A percentile compares a stretch with the other conserved stretches of the same genome.
Conservation (phyloP, 2,329 filamentous ascomycete species). For the Pseudogymnoascus sp. region DNA sequence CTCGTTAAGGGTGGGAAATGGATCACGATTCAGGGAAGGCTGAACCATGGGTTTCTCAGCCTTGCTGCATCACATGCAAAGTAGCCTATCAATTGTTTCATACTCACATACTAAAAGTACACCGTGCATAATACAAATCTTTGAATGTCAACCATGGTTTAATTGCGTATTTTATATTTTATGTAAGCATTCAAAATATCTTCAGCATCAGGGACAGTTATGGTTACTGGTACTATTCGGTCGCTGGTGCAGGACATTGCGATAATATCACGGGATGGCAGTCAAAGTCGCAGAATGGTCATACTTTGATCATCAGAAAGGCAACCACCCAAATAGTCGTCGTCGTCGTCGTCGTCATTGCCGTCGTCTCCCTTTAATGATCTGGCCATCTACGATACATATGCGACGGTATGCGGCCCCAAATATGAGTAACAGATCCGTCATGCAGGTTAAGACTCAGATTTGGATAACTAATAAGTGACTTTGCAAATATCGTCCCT, state of each 20-base stretch:
- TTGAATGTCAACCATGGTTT: background rate
- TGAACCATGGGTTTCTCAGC: background rate
- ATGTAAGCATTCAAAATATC: background rate
- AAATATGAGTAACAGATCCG: background rate
- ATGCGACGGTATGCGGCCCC: background rate
- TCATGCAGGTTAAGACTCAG: background rate
- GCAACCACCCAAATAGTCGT: background rate
- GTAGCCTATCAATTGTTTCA: background rate
- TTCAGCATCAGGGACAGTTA: background rate
- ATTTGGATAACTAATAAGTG: background rate
- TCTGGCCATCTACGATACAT: background rate
- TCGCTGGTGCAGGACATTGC: background rate
- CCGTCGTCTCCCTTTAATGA: background rate
- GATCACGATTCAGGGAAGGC: background rate
- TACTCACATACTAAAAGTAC: background rate
- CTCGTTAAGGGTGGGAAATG: constrained; percentile 7
- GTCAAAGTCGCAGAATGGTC: background rate
- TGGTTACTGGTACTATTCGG: background rate
- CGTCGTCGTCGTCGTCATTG: background rate
- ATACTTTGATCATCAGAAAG: background rate
- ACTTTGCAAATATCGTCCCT: background rate
- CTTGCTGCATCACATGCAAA: background rate
- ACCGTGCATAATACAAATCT: background rate
- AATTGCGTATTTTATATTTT: background rate
- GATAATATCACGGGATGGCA: background rate